Base-by-base conservation (phyloP, 345 rosid species). In the Heritiera fomes region DNA sequence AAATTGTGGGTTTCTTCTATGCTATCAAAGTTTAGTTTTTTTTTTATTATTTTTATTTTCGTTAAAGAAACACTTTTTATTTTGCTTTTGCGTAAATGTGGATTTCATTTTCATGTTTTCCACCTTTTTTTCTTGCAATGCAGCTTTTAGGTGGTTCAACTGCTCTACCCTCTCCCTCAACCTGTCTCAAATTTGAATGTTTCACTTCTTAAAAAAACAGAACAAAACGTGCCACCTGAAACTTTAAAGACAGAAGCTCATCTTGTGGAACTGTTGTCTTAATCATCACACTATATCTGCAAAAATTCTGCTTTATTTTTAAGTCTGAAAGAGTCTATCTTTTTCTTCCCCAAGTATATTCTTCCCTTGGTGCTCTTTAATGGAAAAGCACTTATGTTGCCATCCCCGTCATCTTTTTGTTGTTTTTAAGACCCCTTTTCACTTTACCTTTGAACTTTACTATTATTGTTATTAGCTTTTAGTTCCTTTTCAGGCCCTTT, bases 141-240 rank as follows among this genome's bases (percentile, higher is more conserved):
- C 46, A 64, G 68, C 72, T 75, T 75, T 34, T 72, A 7, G 76
- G 81, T 78, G 75, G 85, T 84, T 82, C 71, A 84, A 77, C 87
- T 43, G 73, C 81, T 75, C 59, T 23, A 59, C 47, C 38, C 17
- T 38, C 17, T 7, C 40, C 49, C 28, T 45, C 59, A 68, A 65
- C 63, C 60, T 46, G 11, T 18, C 74, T 53, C 6, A 34, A 50
- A 23, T 13, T 58, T 83, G 2, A 66, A 60, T 34, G 28, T 67
- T 64, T 10, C 52, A 46, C 61, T 46, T 5, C 0, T 56, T 56
- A 14, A 23, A 13, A 58, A 62, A 14, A 8, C n/a, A 73, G 32
- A 8, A 34, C 2, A 50, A 49, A 9, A 32, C 0, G 12, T 1
- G 9, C 3, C 2, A 11, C 11, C 34, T 12, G 73, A 45, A n/a